Evolutionary conservation across 176 grass and related monocot species (phyloP), one percentile per base, ranked within the genome.

Genomic region (Poa pratensis): DNA sequence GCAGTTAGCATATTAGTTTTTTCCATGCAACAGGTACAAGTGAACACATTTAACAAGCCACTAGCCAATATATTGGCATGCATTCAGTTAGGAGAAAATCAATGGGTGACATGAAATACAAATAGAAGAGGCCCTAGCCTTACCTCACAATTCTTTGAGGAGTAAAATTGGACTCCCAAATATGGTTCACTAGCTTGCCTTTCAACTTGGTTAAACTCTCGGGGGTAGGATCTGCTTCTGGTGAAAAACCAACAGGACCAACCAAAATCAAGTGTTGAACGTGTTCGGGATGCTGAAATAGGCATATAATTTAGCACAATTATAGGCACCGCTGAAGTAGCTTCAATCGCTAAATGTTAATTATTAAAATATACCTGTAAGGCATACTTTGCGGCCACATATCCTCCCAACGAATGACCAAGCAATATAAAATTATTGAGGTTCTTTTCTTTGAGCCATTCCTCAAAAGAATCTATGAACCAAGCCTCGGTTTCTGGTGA

Each of bases 401-500:
- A 98, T 87, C 96, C 96, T 81, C 93, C 96, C 79, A 95, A 98
- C 52, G 96, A 98, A 89, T 95, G 96, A 28, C 96, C 93, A 53
- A 95, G 91, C 69, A 98, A 91, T 87, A 98, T 80, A 89, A 98
- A 95, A 80, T 98, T 94, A 69, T 55, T 90, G 63, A 98, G 87
- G 79, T 94, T 95, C 78, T 95, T 98, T 69, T 93, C 93, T 85
- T 94, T 98, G 61, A 91, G 91, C 96, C 96, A 98, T 80, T 95
- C 96, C 77, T 98, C 93, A 9, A 98, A 95, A 83, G 93, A 95
- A 90, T 95, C 93, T 28, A 98, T 89, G 85, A 98, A 98, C 93
- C 96, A 98, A 49, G 87, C 88, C 80, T 98, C 96, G 48, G 96
- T 94, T 95, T 98, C 96, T 98, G 80, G 69, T 89, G 51, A 60